A percentile compares a stretch with the other conserved stretches of the same genome.
Conservation (phyloP, 2,329 filamentous ascomycete species). For the Byssoonygena ceratinophila region DNA sequence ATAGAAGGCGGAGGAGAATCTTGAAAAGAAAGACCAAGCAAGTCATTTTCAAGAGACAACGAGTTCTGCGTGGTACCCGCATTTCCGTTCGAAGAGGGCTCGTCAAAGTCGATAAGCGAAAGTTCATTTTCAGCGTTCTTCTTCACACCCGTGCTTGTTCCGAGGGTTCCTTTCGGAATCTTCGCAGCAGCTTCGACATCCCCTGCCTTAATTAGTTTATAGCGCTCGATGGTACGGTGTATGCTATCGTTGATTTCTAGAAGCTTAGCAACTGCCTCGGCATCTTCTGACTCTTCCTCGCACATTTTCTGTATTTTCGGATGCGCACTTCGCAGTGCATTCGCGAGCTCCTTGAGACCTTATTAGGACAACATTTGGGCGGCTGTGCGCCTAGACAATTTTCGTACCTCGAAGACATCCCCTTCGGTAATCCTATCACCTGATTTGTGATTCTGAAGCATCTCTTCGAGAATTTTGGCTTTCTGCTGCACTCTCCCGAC, state of each 20-base stretch:
- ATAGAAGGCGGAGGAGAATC: conserved; percentile 63
- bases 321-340: conserved; percentile 80
- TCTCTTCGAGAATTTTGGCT: conserved; percentile 81
- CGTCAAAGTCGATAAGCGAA: conserved; percentile 82
- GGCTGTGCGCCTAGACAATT: conserved; percentile 17
- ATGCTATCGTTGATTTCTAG: conserved; percentile 98
- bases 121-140: conserved; percentile 65
- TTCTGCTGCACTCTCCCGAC: conserved; percentile 93
- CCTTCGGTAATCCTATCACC: conserved; percentile 67
- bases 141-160: conserved; percentile 53
- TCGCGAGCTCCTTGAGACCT: conserved; percentile 61
- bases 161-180: conserved; percentile 70
- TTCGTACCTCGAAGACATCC: conserved; percentile 54
- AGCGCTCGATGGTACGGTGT: conserved; percentile 88
- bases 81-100: conserved; percentile 43
- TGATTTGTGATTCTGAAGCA: conserved; percentile 69
- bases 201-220: conserved; percentile 91
- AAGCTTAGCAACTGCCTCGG: conserved; percentile 87
- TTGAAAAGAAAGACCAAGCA: conserved; percentile 76
- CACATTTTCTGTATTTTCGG: conserved; percentile 99
- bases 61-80: conserved; percentile 42
- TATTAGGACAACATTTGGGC: conserved; percentile 8
- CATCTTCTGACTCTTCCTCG: conserved; percentile 94
- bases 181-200: conserved; percentile 73
- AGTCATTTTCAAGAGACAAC: conserved; percentile 72